Conservation (phyloP, 768 basidiomycete genomes). For the Kwoniella mangroviensis region DNA sequence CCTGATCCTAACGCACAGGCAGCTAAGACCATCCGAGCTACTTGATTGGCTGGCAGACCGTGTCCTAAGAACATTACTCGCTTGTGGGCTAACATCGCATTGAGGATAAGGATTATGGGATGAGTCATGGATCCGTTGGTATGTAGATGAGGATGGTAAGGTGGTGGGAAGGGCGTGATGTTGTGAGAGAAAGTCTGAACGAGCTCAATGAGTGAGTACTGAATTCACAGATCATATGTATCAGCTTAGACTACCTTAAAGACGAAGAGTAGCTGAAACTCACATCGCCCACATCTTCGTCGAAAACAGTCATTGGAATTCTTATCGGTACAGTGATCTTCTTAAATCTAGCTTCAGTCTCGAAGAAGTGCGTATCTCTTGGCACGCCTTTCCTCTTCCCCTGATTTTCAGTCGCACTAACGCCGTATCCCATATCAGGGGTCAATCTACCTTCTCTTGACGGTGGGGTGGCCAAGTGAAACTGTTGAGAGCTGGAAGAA, state of each 20-base stretch:
- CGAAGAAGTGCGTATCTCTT: slow-evolving; percentile 94
- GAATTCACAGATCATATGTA: not conserved
- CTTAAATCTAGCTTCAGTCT: slow-evolving; percentile 81
- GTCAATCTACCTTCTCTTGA: slow-evolving; percentile 29
- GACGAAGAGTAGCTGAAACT: slow-evolving; percentile 50
- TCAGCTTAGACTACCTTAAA: slow-evolving; percentile 15
- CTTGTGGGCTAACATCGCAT: slow-evolving; percentile 91
- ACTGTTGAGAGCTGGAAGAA: slow-evolving; percentile 23
- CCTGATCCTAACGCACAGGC: slow-evolving; percentile 93
- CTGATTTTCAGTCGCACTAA: not conserved
- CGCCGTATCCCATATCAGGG: slow-evolving; percentile 17
- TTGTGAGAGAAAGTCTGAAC: slow-evolving; percentile 77
- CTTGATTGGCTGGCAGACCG: slow-evolving; percentile 83
- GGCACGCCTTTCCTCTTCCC: slow-evolving; percentile 38
- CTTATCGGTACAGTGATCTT: slow-evolving; percentile 82
- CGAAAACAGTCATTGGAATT: slow-evolving; percentile 84
- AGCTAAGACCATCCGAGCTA: slow-evolving; percentile 87
- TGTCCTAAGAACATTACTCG: slow-evolving; percentile 96
- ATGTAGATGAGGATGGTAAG: slow-evolving; percentile 85
- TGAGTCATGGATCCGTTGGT: slow-evolving; percentile 88
- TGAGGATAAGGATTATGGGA: slow-evolving; percentile 92
- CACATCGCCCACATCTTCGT: slow-evolving; percentile 96
- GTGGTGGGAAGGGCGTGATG: slow-evolving; percentile 66
- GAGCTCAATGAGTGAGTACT: slow-evolving; percentile 92
- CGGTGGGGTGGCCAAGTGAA: slow-evolving; percentile 23